A percentile compares a stretch with the other conserved stretches of the same genome.
phyloP scores from a whole-genome alignment of 352 stramenopile genomes.

The Phytophthora sp. region DNA sequence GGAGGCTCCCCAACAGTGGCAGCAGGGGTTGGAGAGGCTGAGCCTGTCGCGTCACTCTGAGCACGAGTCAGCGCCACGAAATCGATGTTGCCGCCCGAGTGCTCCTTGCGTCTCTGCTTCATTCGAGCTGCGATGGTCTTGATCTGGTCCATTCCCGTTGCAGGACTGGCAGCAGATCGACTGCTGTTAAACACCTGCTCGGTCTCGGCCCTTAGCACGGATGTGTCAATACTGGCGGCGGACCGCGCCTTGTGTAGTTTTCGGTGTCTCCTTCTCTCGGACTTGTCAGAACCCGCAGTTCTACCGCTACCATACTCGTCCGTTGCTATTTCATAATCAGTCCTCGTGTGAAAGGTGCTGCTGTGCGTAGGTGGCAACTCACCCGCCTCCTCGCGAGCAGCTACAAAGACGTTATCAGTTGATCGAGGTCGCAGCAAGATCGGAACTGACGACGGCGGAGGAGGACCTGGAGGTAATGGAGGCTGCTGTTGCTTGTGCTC shows the following conservation, averaged over 20 bases:
- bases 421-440: slow-evolving; percentile 40
- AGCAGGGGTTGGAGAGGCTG: slow-evolving; percentile 8
- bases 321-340: slow-evolving; percentile 12
- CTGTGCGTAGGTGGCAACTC: slow-evolving; percentile 31
- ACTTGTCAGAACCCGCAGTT: too few species aligned
- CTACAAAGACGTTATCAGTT: slow-evolving; percentile 40
- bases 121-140: slow-evolving; percentile 75
- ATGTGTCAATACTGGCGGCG: slow-evolving; percentile 69
- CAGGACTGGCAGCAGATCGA: slow-evolving; percentile 12
- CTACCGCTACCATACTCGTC: slow-evolving; percentile 29
- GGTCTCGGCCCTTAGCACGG: slow-evolving; percentile 24
- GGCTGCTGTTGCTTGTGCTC: slow-evolving; percentile 31
- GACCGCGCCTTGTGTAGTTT: slow-evolving; percentile 61
- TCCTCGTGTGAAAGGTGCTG: slow-evolving; percentile 9
- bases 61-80: slow-evolving; percentile 30
- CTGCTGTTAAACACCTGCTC: slow-evolving; percentile 23
- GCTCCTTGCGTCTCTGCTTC: slow-evolving; percentile 66
- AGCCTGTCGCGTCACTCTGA: slow-evolving; percentile 30
- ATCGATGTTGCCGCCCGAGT: slow-evolving; percentile 24
- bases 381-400: slow-evolving; percentile 14
- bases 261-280: slow-evolving; percentile 31
- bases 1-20: slow-evolving; percentile 4
- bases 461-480: slow-evolving; percentile 30
- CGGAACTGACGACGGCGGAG: slow-evolving; percentile 22
- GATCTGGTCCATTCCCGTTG: slow-evolving; percentile 67